Evolutionary conservation across 2,329 filamentous ascomycete genomes (phyloP).

Genomic region (Drechslerella coelobrocha): DNA sequence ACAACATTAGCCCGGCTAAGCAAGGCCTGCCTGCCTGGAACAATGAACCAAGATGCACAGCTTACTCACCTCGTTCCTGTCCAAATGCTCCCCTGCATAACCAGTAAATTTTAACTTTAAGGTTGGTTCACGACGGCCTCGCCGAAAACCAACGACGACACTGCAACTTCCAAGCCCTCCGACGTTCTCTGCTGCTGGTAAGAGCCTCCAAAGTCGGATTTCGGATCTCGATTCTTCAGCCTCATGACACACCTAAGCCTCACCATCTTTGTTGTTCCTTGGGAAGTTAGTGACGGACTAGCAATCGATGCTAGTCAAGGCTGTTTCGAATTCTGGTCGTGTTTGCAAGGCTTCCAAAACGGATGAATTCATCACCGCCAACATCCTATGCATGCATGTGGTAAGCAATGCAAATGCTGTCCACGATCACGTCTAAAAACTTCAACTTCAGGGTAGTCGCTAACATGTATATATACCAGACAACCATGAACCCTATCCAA

Average conservation of each 20-base stretch:
- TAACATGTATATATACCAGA: neutral
- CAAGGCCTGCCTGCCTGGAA: neutral
- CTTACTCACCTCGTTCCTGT: neutral
- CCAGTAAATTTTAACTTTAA: neutral
- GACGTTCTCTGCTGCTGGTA: neutral
- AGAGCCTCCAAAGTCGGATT: conserved; percentile 1
- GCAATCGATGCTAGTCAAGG: conserved; percentile 1
- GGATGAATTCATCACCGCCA: neutral
- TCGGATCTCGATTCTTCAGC: neutral
- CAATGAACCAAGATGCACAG: neutral
- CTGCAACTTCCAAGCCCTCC: neutral
- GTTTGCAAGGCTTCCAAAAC: neutral
- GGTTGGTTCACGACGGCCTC: neutral
- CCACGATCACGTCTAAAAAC: neutral
- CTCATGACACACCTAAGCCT: neutral
- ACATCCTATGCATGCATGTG: neutral
- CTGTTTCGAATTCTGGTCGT: neutral
- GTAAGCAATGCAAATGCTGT: neutral
- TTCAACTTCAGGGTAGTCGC: neutral
- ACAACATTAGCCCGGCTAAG: conserved; percentile 7
- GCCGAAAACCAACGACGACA: neutral
- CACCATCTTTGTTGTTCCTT: neutral
- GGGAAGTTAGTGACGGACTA: conserved; percentile 1
- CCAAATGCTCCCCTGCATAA: neutral
- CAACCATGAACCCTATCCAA: neutral